Conservation (phyloP, 2,329 filamentous ascomycete genomes). For the Colletotrichum kahawae region DNA sequence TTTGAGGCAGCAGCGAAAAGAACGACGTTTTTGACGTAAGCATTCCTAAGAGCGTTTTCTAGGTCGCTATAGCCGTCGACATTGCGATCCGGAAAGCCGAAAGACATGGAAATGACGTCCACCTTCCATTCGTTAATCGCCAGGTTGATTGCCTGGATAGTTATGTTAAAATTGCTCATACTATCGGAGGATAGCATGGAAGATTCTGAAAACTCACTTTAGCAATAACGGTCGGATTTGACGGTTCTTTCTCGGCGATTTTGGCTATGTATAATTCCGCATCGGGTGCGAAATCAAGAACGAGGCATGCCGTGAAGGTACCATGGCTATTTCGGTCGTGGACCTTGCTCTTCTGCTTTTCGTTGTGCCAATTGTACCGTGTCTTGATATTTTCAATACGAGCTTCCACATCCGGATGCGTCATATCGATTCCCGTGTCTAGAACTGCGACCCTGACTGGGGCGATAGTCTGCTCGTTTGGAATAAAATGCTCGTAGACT, state of each 20-base stretch:
- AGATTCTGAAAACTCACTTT: neutral
- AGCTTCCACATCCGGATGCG: neutral
- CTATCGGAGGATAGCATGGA: neutral
- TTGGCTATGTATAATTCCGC: slow-evolving; percentile 12
- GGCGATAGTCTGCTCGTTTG: neutral
- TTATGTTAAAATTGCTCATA: too few relatives aligned
- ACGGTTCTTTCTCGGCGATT: neutral
- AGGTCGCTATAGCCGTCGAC: neutral
- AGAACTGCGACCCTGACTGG: slow-evolving; percentile 10
- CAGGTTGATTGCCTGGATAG: neutral
- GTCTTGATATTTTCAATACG: neutral
- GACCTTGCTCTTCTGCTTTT: neutral
- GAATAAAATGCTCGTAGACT: slow-evolving; percentile 1
- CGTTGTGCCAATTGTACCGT: neutral
- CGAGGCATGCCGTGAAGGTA: neutral
- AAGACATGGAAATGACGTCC: neutral
- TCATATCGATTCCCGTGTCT: slow-evolving; percentile 10
- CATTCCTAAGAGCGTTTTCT: neutral
- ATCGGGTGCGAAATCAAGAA: slow-evolving; percentile 7
- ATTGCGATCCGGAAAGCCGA: neutral
- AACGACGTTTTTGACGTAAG: neutral
- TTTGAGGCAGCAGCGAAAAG: neutral
- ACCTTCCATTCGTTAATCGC: neutral
- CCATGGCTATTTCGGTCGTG: neutral
- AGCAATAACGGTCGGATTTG: neutral